phyloP scores from a whole-genome alignment of 2,329 filamentous ascomycete species.

The Orbilia blumenaviensis region DNA sequence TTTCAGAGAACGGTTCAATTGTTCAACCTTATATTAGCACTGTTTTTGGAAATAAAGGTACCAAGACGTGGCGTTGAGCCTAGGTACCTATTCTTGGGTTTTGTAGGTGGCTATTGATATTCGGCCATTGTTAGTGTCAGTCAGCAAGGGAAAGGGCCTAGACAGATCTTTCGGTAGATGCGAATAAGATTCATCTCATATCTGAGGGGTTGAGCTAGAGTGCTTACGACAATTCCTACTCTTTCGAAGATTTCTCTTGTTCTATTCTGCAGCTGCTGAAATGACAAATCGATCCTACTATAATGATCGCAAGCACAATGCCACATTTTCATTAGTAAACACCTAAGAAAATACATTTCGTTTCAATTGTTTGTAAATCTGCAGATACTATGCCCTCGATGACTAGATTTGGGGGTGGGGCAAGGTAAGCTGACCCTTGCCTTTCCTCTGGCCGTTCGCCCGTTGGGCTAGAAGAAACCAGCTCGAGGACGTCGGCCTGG shows the following conservation, averaged over 20 bases:
- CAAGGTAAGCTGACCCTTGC: constrained; percentile 53
- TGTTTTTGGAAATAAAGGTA: not conserved
- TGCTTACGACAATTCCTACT: not conserved
- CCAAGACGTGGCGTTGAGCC: not conserved
- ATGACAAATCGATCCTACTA: constrained; percentile 19
- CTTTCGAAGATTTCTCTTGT: not conserved
- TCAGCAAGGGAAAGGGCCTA: constrained; percentile 47
- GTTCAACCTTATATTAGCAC: constrained; percentile 1
- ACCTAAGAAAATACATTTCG: not conserved
- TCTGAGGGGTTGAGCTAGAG: not conserved
- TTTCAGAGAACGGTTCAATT: not conserved
- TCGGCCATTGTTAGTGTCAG: constrained; percentile 20
- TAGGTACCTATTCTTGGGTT: constrained; percentile 35
- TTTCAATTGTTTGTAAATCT: constrained; percentile 26
- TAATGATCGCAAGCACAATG: constrained; percentile 14
- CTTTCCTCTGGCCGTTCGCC: not conserved
- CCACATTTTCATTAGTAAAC: constrained; percentile 34
- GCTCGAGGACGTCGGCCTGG: constrained; percentile 24
- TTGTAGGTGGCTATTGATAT: constrained; percentile 21
- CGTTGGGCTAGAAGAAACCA: not conserved
- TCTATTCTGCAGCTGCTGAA: not conserved
- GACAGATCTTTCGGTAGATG: constrained; percentile 48
- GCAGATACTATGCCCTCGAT: constrained; percentile 10
- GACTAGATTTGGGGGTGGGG: constrained; percentile 18
- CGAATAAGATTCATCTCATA: constrained; percentile 2